These are phyloP conservation scores for Blastocystis sp. DNA, from an alignment of 352 stramenopile species.

Conservation along the genomic window DNA sequence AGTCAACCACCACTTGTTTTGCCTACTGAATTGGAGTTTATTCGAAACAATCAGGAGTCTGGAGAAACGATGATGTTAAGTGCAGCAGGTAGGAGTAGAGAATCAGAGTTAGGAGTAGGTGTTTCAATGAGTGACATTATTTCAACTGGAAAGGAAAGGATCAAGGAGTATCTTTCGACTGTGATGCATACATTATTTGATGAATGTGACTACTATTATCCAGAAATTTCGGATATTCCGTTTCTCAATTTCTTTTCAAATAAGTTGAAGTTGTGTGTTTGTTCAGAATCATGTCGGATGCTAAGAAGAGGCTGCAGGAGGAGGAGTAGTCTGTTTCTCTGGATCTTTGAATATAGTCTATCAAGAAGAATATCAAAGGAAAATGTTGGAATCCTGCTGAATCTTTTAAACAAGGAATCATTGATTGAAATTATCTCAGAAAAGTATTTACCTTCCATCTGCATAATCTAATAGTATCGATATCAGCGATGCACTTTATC, in stretches of 20 bases:
- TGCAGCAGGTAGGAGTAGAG: background rate
- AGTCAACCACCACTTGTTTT: background rate
- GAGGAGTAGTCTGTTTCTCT: background rate
- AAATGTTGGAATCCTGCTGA: background rate
- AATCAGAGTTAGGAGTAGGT: background rate
- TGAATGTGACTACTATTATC: constrained; percentile 49
- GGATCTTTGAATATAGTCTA: too few relatives aligned
- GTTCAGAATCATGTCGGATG: constrained; percentile 7
- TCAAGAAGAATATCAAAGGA: background rate
- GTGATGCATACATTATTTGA: constrained; percentile 25
- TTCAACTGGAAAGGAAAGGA: background rate
- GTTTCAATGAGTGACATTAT: background rate
- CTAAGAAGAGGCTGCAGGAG: background rate
- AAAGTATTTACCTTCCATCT: background rate
- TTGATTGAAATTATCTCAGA: background rate
- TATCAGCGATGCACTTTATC: background rate
- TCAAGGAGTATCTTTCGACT: background rate
- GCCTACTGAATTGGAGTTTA: background rate
- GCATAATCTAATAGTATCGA: background rate
- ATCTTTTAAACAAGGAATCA: background rate
- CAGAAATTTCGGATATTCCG: constrained; percentile 20
- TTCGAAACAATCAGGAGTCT: background rate
- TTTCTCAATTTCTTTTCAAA: constrained; percentile 39
- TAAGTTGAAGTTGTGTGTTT: background rate
- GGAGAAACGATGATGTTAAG: background rate